These are phyloP conservation scores for Heterobasidion occidentale DNA, from an alignment of 1,284 basidiomycete genomes.

Conservation along the genomic window DNA sequence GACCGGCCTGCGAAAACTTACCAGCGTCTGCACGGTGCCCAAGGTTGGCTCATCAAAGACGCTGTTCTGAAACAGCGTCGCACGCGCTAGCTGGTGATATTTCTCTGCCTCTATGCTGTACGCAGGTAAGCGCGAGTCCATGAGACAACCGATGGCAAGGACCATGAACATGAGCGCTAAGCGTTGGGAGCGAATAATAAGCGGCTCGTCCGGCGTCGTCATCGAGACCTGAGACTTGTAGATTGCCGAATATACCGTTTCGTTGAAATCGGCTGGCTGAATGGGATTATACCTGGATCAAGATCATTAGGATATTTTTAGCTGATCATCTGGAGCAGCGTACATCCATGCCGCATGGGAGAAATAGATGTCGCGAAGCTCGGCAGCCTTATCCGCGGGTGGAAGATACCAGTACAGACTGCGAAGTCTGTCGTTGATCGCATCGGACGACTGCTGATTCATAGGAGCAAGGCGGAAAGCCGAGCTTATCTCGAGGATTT, in stretches of 20 bases:
- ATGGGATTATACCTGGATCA: constrained; percentile 64
- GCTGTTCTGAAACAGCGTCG: constrained; percentile 62
- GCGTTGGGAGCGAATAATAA: constrained; percentile 44
- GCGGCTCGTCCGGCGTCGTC: constrained; percentile 45
- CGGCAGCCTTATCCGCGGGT: constrained; percentile 43
- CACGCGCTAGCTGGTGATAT: constrained; percentile 67
- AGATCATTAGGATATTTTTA: neutral
- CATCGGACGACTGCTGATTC: constrained; percentile 29
- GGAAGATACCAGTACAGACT: constrained; percentile 67
- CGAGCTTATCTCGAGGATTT: constrained; percentile 55
- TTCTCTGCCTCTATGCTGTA: constrained; percentile 74
- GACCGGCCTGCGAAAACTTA: constrained; percentile 23
- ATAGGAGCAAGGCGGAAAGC: constrained; percentile 56
- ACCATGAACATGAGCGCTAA: constrained; percentile 71
- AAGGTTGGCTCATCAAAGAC: constrained; percentile 71
- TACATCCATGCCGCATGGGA: constrained; percentile 73
- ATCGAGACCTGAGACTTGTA: constrained; percentile 39
- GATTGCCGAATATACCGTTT: constrained; percentile 54
- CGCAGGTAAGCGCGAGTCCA: constrained; percentile 54
- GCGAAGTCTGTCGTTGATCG: constrained; percentile 41
- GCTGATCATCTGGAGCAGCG: constrained; percentile 8
- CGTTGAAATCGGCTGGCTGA: constrained; percentile 55
- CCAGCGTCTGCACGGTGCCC: constrained; percentile 63
- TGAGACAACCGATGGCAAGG: constrained; percentile 64
- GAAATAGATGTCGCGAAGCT: constrained; percentile 58